A percentile compares a stretch with the other conserved stretches of the same genome.
phyloP scores from a whole-genome alignment of 1,139 yeast genomes.

The Debaryomyces psychrophilus region DNA sequence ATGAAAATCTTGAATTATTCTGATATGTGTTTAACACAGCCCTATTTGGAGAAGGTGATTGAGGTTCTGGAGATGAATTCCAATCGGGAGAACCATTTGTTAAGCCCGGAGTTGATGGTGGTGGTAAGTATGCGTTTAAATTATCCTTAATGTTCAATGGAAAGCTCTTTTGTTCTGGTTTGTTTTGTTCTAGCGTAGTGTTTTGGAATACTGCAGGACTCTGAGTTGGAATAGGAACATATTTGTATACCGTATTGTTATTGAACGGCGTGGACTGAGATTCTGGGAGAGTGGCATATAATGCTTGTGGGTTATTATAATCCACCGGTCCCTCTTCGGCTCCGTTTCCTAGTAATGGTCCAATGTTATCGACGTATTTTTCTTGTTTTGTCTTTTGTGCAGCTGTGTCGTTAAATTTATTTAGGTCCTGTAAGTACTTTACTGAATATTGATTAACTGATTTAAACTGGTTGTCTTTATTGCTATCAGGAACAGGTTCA shows the following conservation, averaged over 20 bases:
- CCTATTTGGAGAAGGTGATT: conserved; percentile 36
- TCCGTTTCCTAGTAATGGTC: conserved; percentile 31
- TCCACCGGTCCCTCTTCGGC: conserved; percentile 1
- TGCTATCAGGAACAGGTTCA: conserved; percentile 13
- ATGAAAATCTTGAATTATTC: conserved; percentile 23
- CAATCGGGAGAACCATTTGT: conserved; percentile 41
- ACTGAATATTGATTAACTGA: conserved; percentile 38
- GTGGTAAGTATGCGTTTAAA: conserved; percentile 38
- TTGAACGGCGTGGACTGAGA: conserved; percentile 15
- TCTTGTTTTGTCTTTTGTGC: conserved; percentile 18
- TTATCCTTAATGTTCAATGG: conserved; percentile 8
- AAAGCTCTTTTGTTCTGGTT: not conserved
- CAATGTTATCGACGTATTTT: conserved; percentile 46
- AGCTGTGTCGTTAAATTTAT: conserved; percentile 17
- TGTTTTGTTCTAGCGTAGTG: not conserved
- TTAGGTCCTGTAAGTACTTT: conserved; percentile 47
- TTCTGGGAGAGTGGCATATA: conserved; percentile 9
- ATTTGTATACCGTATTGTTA: conserved; percentile 25
- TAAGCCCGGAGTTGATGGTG: conserved; percentile 48
- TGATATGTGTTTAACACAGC: conserved; percentile 5
- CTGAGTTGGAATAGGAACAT: conserved; percentile 48
- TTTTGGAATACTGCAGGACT: conserved; percentile 31
- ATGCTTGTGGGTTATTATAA: not conserved
- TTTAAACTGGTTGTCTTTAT: conserved; percentile 7
- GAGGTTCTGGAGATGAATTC: conserved; percentile 48